Evolutionary conservation across 495 filamentous ascomycete species (phyloP), one percentile per base, ranked within the genome.

Genomic region (Penicillium ochrochloron): DNA sequence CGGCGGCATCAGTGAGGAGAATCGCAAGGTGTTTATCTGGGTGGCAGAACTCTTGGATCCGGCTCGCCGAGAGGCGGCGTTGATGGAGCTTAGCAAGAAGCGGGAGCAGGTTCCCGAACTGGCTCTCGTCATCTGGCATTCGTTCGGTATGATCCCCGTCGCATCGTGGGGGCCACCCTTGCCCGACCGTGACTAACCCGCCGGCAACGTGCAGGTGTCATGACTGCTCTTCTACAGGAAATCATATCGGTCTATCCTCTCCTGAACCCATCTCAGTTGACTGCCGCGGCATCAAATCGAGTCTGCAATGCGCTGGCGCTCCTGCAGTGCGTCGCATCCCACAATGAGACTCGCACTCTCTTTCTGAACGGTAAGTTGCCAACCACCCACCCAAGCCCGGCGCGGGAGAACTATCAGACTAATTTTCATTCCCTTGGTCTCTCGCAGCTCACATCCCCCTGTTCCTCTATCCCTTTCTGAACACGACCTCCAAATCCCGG

Each of bases 201-300:
- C 62, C 61, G 67, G 72, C 59, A 63, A 68, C 51, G 68, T 55
- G 56, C 74, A 98, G 94, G 95, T 67, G 96, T 99, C 60, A 99
- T 99, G 95, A 96, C 95, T 31, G 94, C 93, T 33, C 82, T 99
- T 15, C 86, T 98, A 55, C 95, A 98, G 74, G 95, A 99, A 80
- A 99, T 99, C 67, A 99, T 98, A 71, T 97, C 94, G 12, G 95
- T 99, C 29, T 99, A 99, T 70, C 96, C 92, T 14, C 84, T 98
- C 9, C 86, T 99, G 71, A 98, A 96, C 77, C 95, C 96, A 5
- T 97, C 93, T 12, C 94, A 97, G 78, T 85, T 99, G 62, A 99
- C 96, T 9, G 95, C 95, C 29, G 93, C 96, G 17, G 94, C 96
- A 5, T 96, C 92, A 3, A 99, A 99, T 80, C 84, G 95, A 51